Evolutionary conservation across 257 asterid genomes (phyloP).

Genomic region (Nicotiana sylvestris): DNA sequence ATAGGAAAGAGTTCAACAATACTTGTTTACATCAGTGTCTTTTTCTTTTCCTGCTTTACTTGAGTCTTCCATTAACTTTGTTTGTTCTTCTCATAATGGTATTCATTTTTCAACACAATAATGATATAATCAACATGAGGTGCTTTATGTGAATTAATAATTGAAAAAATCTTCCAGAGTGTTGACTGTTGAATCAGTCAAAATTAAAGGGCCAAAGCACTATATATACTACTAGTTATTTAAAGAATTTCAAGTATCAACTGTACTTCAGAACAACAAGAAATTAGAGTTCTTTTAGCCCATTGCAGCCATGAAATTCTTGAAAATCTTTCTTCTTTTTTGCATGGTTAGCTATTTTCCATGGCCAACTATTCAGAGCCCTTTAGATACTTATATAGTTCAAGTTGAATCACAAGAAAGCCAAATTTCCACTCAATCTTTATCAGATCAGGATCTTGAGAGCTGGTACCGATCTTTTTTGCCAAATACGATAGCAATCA

Average conservation of each 20-base stretch:
- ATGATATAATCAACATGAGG: not conserved
- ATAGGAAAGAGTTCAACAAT: too few relatives aligned
- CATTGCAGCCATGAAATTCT: not conserved
- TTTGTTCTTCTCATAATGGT: not conserved
- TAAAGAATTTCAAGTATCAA: not conserved
- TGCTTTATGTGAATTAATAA: not conserved
- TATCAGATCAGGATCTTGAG: conserved; percentile 9
- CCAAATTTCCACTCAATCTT: not conserved
- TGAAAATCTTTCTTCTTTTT: not conserved
- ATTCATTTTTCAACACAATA: not conserved
- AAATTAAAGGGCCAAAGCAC: not conserved
- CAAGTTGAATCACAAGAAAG: conserved; percentile 22
- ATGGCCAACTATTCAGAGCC: not conserved
- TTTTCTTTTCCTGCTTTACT: too few relatives aligned
- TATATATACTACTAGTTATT: not conserved
- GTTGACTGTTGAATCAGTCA: not conserved
- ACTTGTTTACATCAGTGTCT: too few relatives aligned
- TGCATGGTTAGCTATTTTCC: not conserved
- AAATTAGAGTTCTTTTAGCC: not conserved
- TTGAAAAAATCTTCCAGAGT: not conserved
- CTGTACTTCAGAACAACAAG: not conserved
- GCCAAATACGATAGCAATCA: not conserved
- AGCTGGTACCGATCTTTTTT: conserved; percentile 35
- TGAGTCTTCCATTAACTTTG: too few relatives aligned
- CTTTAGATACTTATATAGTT: conserved; percentile 33